Evolutionary conservation across 768 basidiomycete species (phyloP).

Genomic region (Podaxis sp.): DNA sequence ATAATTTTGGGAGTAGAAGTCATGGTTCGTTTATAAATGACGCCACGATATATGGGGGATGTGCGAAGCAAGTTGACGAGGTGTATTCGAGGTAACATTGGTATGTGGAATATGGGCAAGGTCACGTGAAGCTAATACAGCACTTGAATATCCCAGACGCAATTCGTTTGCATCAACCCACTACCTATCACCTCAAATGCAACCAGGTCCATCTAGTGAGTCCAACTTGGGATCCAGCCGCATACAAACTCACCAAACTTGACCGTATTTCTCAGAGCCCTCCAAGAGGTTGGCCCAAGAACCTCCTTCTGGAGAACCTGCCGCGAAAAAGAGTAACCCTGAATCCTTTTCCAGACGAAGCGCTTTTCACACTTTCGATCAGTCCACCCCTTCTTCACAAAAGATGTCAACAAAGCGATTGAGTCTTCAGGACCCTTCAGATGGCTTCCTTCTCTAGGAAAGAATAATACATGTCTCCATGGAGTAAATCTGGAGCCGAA

Average conservation of each 20-base stretch:
- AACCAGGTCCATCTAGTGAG: neutral
- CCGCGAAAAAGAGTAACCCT: constrained; percentile 8
- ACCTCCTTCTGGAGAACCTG: neutral
- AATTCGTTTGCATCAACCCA: neutral
- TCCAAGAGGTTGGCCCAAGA: constrained; percentile 3
- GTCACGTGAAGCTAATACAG: no score
- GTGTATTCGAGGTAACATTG: neutral
- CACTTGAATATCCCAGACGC: no score
- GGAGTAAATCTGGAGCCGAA: constrained; percentile 37
- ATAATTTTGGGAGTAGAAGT: constrained; percentile 41
- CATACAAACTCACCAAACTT: neutral
- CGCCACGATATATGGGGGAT: neutral
- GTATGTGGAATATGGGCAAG: neutral
- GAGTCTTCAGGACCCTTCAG: constrained; percentile 23
- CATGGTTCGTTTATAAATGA: neutral
- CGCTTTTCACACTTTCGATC: neutral
- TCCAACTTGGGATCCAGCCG: neutral
- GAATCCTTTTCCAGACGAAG: neutral
- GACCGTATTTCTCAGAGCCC: neutral
- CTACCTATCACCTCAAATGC: neutral
- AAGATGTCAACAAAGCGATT: constrained; percentile 2
- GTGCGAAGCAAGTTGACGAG: neutral
- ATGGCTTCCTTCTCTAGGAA: constrained; percentile 38
- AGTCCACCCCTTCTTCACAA: constrained; percentile 33
- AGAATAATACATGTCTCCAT: constrained; percentile 36